phyloP scores from a whole-genome alignment of 495 filamentous ascomycete species.

The Podospora comata region DNA sequence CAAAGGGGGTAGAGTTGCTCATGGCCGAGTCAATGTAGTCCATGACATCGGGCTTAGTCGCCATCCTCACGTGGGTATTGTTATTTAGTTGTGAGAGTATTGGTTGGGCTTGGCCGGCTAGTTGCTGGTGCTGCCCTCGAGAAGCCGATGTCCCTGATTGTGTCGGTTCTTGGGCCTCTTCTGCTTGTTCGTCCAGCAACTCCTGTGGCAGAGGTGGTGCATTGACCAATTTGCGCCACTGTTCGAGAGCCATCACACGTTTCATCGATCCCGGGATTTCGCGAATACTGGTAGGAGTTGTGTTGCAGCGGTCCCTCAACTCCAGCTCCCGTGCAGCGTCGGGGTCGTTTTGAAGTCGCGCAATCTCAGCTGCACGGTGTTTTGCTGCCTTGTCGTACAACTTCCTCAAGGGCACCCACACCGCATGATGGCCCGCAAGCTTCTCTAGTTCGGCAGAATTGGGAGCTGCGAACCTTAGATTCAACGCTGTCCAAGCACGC shows the following conservation, averaged over 20 bases:
- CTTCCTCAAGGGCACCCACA: slow-evolving; percentile 73
- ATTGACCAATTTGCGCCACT: slow-evolving; percentile 47
- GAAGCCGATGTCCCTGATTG: background rate
- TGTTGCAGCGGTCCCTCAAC: slow-evolving; percentile 34
- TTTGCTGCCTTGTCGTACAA: slow-evolving; percentile 65
- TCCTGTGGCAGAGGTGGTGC: slow-evolving; percentile 29
- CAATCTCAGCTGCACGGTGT: slow-evolving; percentile 50
- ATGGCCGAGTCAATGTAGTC: slow-evolving; percentile 37
- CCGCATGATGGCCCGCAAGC: slow-evolving; percentile 48
- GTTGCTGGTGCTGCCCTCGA: slow-evolving; percentile 1
- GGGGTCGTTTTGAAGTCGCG: slow-evolving; percentile 39
- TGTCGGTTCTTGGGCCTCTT: slow-evolving; percentile 11
- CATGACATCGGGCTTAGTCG: slow-evolving; percentile 22
- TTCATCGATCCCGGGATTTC: slow-evolving; percentile 39
- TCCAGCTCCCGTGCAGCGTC: slow-evolving; percentile 43
- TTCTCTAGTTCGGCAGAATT: slow-evolving; percentile 51
- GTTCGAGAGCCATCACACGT: slow-evolving; percentile 36
- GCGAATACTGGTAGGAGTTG: slow-evolving; percentile 37
- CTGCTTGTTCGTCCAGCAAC: background rate
- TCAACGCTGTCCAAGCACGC: slow-evolving; percentile 76
- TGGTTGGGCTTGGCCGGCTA: background rate
- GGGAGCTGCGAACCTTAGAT: slow-evolving; percentile 56
- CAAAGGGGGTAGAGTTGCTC: slow-evolving; percentile 33
- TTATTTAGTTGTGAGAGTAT: background rate
- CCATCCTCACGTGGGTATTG: background rate